These are phyloP conservation scores for Tolypocladium tropicale DNA, from an alignment of 2,329 filamentous ascomycete species.

Conservation along the genomic window DNA sequence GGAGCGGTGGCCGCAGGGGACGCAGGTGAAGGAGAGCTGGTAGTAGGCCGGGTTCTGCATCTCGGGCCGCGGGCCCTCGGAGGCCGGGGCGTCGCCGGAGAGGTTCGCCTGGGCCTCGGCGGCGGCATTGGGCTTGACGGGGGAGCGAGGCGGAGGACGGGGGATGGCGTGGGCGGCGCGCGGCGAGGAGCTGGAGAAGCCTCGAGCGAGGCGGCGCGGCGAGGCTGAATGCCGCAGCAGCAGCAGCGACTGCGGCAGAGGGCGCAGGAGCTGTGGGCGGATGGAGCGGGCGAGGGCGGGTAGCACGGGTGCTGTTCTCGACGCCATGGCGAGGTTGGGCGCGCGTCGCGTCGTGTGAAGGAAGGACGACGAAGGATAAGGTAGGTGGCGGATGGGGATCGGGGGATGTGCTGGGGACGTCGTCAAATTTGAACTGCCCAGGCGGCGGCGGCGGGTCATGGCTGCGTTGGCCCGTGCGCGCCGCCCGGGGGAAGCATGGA, in stretches of 20 bases:
- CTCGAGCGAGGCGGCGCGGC: constrained; percentile 1
- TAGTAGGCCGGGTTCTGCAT: constrained; percentile 55
- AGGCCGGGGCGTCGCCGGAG: constrained; percentile 10
- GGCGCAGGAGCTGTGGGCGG: constrained; percentile 5
- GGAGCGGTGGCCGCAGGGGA: constrained; percentile 71
- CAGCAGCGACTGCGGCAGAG: constrained; percentile 10
- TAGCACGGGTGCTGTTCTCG: constrained; percentile 10
- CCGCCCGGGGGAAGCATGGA: too few species aligned
- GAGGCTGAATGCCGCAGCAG: constrained; percentile 8
- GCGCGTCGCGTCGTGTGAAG: not conserved
- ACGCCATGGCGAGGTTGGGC: constrained; percentile 15
- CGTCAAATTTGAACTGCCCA: not conserved
- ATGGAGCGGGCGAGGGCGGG: constrained; percentile 4
- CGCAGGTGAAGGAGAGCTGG: constrained; percentile 85
- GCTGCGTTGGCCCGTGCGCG: too few species aligned
- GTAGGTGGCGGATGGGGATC: not conserved
- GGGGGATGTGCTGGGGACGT: too few species aligned
- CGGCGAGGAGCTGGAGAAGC: constrained; percentile 6
- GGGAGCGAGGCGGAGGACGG: constrained; percentile 15
- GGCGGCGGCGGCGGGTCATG: too few species aligned
- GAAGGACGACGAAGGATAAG: not conserved
- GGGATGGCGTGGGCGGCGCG: constrained; percentile 26
- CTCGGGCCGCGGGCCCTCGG: constrained; percentile 17
- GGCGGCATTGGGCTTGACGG: constrained; percentile 3
- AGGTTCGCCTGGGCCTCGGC: constrained; percentile 4